A percentile compares a stretch with the other conserved stretches of the same genome.
These are phyloP conservation scores for Nigrograna mackinnonii DNA, from an alignment of 2,329 filamentous ascomycete genomes.

Conservation along the genomic window DNA sequence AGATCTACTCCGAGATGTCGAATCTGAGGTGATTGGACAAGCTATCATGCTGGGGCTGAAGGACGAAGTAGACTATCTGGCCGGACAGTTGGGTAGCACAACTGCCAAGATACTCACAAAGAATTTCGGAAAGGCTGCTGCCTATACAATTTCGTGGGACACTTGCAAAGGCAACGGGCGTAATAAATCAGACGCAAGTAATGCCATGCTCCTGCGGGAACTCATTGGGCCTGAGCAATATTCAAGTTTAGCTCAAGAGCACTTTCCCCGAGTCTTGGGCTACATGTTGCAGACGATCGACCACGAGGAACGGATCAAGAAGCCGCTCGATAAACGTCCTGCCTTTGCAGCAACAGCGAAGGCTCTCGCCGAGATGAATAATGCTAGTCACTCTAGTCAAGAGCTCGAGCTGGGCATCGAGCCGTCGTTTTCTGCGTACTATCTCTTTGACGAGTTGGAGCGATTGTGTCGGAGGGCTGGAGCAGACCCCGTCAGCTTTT, in stretches of 20 bases:
- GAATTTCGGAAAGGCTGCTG: slow-evolving; percentile 77
- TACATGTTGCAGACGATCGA: slow-evolving; percentile 72
- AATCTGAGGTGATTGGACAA: slow-evolving; percentile 78
- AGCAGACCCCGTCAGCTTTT: slow-evolving; percentile 66
- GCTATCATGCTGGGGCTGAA: slow-evolving; percentile 80
- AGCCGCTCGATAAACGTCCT: slow-evolving; percentile 62
- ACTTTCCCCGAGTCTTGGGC: slow-evolving; percentile 78
- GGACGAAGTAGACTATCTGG: slow-evolving; percentile 63
- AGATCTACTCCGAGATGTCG: slow-evolving; percentile 70
- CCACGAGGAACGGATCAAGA: slow-evolving; percentile 32
- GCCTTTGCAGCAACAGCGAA: slow-evolving; percentile 63
- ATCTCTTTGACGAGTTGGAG: slow-evolving; percentile 73
- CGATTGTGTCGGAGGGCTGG: slow-evolving; percentile 73
- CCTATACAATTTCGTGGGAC: slow-evolving; percentile 83
- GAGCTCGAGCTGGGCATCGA: slow-evolving; percentile 78
- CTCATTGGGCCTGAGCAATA: slow-evolving; percentile 70
- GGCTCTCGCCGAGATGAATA: slow-evolving; percentile 70
- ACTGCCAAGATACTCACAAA: slow-evolving; percentile 49
- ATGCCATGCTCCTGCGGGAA: slow-evolving; percentile 70
- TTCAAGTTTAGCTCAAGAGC: slow-evolving; percentile 63
- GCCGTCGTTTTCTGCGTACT: slow-evolving; percentile 80
- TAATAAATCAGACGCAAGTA: slow-evolving; percentile 52
- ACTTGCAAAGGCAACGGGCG: slow-evolving; percentile 51
- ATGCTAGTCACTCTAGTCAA: slow-evolving; percentile 66
- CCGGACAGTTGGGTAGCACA: slow-evolving; percentile 44